phyloP scores from a whole-genome alignment of 2,329 filamentous ascomycete species.

The Xylaria sp. region DNA sequence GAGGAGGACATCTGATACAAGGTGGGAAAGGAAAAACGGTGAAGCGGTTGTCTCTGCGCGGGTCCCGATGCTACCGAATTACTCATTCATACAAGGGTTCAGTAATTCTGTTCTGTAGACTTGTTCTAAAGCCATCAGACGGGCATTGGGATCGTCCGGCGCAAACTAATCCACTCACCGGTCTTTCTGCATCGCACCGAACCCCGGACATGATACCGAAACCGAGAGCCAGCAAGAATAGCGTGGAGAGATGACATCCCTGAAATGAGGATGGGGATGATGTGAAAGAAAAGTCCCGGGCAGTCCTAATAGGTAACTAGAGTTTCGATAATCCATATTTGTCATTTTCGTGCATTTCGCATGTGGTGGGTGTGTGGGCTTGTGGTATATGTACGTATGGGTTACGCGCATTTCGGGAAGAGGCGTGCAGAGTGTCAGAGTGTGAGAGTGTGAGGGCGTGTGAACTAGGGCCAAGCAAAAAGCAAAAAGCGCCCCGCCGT shows the following conservation, averaged over 20 bases:
- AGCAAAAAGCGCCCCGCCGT: slow-evolving; percentile 23
- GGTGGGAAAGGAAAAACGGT: slow-evolving; percentile 2
- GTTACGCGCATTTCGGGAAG: background rate
- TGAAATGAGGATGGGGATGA: slow-evolving; percentile 14
- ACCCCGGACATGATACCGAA: slow-evolving; percentile 28
- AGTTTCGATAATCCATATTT: slow-evolving; percentile 25
- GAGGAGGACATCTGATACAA: background rate
- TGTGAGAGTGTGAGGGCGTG: slow-evolving; percentile 29
- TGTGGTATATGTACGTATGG: slow-evolving; percentile 11
- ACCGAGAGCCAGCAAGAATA: slow-evolving; percentile 11
- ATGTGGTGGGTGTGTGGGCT: background rate
- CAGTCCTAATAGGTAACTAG: slow-evolving; percentile 1
- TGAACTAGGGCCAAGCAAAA: slow-evolving; percentile 13
- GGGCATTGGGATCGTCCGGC: slow-evolving; percentile 37
- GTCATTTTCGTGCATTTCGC: slow-evolving; percentile 29
- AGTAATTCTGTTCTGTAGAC: slow-evolving; percentile 3
- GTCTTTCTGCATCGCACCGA: slow-evolving; percentile 15
- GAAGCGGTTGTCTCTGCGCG: background rate
- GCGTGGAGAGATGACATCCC: background rate
- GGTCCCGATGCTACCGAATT: slow-evolving; percentile 12
- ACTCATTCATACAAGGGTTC: slow-evolving; percentile 17
- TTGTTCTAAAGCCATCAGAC: slow-evolving; percentile 34
- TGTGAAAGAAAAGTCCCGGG: slow-evolving; percentile 26
- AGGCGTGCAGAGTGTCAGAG: too few relatives aligned
- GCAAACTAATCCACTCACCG: slow-evolving; percentile 26